Conservation (phyloP, 495 filamentous ascomycete species). For the Echria macrotheca region DNA sequence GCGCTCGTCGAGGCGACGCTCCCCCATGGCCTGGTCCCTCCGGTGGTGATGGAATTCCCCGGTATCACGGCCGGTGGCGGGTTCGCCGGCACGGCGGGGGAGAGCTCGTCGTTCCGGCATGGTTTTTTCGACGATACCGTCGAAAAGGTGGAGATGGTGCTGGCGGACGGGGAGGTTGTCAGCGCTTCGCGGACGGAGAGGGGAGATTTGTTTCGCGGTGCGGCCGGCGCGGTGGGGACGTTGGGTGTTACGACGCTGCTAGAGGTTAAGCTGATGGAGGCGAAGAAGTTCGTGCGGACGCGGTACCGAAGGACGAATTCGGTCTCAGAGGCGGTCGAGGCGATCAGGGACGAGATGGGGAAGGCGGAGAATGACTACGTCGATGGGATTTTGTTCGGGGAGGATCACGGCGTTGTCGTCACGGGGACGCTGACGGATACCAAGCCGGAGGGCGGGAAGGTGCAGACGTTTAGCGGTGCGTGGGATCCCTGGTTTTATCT, state of each 20-base stretch:
- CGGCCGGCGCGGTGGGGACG: conserved; percentile 52
- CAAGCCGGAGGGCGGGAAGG: conserved; percentile 17
- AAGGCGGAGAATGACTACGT: conserved; percentile 35
- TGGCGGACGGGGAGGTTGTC: conserved; percentile 50
- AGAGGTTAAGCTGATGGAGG: conserved; percentile 48
- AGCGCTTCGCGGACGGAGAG: conserved; percentile 28
- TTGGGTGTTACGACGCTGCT: conserved; percentile 52
- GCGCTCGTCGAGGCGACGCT: conserved; percentile 49
- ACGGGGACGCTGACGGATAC: conserved; percentile 47
- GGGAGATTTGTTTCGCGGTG: conserved; percentile 46
- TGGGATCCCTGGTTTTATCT: conserved; percentile 53
- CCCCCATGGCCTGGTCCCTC: conserved; percentile 48
- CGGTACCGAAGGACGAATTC: conserved; percentile 47
- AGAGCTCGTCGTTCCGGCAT: conserved; percentile 53
- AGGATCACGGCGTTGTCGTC: conserved; percentile 46
- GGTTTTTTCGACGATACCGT: conserved; percentile 56
- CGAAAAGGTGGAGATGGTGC: conserved; percentile 53
- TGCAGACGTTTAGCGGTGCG: conserved; percentile 41
- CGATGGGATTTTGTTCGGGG: conserved; percentile 47
- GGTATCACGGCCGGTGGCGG: conserved; percentile 62
- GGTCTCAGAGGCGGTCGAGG: conserved; percentile 37
- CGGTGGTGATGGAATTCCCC: conserved; percentile 57
- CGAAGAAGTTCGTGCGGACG: conserved; percentile 49
- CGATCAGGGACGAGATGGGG: conserved; percentile 26
- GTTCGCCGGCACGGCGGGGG: conserved; percentile 56